A percentile compares a stretch with the other conserved stretches of the same genome.
Evolutionary conservation across 176 grass and related monocot species (phyloP).

Genomic region (Bromus sterilis): DNA sequence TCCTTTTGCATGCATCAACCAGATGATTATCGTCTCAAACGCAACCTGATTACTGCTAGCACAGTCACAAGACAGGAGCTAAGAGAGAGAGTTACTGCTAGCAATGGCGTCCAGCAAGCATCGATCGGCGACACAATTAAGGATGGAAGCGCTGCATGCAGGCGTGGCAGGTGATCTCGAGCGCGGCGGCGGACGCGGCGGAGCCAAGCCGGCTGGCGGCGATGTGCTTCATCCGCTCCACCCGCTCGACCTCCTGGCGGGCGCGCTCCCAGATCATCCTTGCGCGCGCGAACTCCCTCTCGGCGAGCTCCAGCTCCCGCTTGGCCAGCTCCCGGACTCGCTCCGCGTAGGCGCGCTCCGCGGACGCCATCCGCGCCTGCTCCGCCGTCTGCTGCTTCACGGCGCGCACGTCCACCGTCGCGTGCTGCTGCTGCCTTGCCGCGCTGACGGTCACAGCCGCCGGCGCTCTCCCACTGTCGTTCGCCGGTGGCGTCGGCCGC

Average conservation of each 20-base stretch:
- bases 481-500: background rate
- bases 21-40: conserved; percentile 8
- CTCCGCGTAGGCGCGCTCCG: conserved; percentile 79
- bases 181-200: conserved; percentile 45
- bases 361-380: conserved; percentile 63
- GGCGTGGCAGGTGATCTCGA: conserved; percentile 96
- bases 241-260: conserved; percentile 77
- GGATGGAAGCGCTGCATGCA: conserved; percentile 87
- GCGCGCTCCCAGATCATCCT: conserved; percentile 80
- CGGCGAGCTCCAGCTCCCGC: conserved; percentile 73
- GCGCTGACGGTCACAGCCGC: background rate
- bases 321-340: conserved; percentile 65
- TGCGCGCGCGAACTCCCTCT: conserved; percentile 85
- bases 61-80: background rate
- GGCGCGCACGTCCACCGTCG: conserved; percentile 27
- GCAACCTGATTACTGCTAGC: conserved; percentile 4
- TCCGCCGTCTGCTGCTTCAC: conserved; percentile 88
- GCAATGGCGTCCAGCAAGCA: background rate
- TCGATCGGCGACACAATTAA: conserved; percentile 14
- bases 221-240: conserved; percentile 95
- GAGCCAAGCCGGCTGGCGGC: conserved; percentile 46
- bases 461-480: background rate
- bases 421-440: background rate
- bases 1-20: conserved; percentile 6
- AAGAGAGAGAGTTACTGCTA: conserved; percentile 6